Evolutionary conservation across 768 basidiomycete species (phyloP).

Genomic region (Hydnomerulius pinastri): DNA sequence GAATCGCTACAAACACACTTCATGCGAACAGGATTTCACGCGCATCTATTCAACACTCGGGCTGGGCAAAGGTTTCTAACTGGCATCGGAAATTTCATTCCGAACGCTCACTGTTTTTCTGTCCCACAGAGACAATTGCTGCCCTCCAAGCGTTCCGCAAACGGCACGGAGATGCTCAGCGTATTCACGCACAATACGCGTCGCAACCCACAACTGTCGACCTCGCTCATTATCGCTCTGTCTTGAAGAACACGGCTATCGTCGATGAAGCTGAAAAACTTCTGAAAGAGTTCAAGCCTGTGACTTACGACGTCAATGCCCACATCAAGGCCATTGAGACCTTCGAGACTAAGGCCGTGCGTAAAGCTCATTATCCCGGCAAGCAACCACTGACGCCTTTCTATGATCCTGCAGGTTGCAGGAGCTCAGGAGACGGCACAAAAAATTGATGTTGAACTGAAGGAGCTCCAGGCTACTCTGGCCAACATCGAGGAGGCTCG

Average conservation of each 20-base stretch:
- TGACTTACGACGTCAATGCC: constrained; percentile 86
- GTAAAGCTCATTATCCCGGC: constrained; percentile 26
- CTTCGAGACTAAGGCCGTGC: constrained; percentile 94
- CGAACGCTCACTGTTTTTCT: constrained; percentile 1
- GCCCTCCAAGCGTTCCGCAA: constrained; percentile 95
- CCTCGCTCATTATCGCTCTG: constrained; percentile 85
- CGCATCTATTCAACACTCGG: constrained; percentile 81
- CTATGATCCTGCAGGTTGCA: constrained; percentile 55
- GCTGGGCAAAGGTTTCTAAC: constrained; percentile 74
- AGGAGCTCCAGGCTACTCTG: constrained; percentile 89
- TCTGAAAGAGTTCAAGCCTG: constrained; percentile 87
- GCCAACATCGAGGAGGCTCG: constrained; percentile 97
- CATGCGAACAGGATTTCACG: constrained; percentile 66
- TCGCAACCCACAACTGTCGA: constrained; percentile 83
- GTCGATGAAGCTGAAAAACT: constrained; percentile 93
- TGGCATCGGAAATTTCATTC: not conserved
- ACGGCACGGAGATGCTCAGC: constrained; percentile 87
- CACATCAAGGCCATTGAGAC: constrained; percentile 95
- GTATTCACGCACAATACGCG: constrained; percentile 61
- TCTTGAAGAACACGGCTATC: constrained; percentile 90
- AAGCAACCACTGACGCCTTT: constrained; percentile 4
- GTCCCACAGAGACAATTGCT: constrained; percentile 76
- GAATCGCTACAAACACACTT: constrained; percentile 8
- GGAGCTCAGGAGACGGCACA: constrained; percentile 87
- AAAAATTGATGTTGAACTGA: constrained; percentile 90